Conservation (phyloP, 2,329 filamentous ascomycete species). For the Kalaharituber pfeilii region DNA sequence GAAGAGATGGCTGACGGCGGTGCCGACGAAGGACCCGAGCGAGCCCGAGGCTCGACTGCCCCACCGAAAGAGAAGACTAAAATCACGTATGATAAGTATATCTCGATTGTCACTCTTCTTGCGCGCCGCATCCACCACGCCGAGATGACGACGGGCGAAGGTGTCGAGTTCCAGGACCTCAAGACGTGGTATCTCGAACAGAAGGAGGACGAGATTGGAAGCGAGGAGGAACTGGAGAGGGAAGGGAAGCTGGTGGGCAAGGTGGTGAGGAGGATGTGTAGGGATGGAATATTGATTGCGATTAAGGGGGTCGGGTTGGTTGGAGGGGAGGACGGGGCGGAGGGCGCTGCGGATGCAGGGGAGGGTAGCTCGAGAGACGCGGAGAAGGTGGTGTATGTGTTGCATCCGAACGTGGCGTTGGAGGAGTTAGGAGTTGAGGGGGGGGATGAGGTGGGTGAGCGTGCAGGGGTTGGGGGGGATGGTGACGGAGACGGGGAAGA, state of each 20-base stretch:
- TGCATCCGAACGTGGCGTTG: conserved; percentile 57
- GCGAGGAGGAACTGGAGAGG: conserved; percentile 60
- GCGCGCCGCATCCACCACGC: conserved; percentile 71
- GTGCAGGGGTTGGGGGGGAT: not conserved
- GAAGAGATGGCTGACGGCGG: conserved; percentile 35
- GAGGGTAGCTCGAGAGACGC: conserved; percentile 18
- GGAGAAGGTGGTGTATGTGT: conserved; percentile 54
- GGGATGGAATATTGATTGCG: conserved; percentile 46
- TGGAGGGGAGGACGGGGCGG: conserved; percentile 50
- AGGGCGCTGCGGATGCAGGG: conserved; percentile 31
- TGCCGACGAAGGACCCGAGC: conserved; percentile 27
- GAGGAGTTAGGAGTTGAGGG: conserved; percentile 15
- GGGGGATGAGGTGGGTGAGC: not conserved
- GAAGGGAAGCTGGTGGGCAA: conserved; percentile 60
- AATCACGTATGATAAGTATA: conserved; percentile 91
- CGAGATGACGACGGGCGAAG: conserved; percentile 57
- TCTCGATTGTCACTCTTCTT: conserved; percentile 71
- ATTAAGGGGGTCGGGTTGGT: conserved; percentile 74
- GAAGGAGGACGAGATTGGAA: conserved; percentile 65
- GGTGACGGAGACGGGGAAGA: not conserved
- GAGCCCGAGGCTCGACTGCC: conserved; percentile 28
- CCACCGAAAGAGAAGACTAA: conserved; percentile 50
- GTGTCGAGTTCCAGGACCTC: conserved; percentile 66
- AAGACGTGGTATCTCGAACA: conserved; percentile 84
- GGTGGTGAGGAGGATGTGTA: conserved; percentile 90